Evolutionary conservation across 176 grass and related monocot species (phyloP).

Genomic region (Bothriochloa decipiens): DNA sequence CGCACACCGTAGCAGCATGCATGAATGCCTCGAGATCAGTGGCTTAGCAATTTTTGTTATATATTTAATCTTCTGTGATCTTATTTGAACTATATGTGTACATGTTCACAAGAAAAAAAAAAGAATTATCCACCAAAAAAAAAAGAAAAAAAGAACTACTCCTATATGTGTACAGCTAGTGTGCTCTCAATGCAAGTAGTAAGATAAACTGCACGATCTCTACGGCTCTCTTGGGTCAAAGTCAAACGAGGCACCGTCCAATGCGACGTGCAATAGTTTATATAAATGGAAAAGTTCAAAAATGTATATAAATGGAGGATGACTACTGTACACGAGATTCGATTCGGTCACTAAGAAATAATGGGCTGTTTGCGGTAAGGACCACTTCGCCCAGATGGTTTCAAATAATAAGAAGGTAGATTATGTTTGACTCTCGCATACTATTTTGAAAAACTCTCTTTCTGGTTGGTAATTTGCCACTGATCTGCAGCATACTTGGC

Average conservation of each 20-base stretch:
- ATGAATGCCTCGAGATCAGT: neutral
- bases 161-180: too few relatives aligned
- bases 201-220: neutral
- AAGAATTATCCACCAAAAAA: too few relatives aligned
- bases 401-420: neutral
- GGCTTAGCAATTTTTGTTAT: neutral
- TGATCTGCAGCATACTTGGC: neutral
- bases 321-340: neutral
- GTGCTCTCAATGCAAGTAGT: neutral
- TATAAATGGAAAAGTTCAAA: neutral
- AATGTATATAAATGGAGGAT: neutral
- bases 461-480: neutral
- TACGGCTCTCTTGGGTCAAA: slow-evolving; percentile 18
- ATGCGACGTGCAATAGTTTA: slow-evolving; percentile 24
- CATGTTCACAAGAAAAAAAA: too few relatives aligned
- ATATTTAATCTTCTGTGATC: neutral
- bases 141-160: too few relatives aligned
- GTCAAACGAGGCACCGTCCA: slow-evolving; percentile 33
- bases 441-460: neutral
- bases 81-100: neutral
- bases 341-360: slow-evolving; percentile 4
- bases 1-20: neutral
- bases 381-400: neutral
- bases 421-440: neutral
- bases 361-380: slow-evolving; percentile 12